phyloP scores from a whole-genome alignment of 768 basidiomycete genomes.

The Serendipita sp. region DNA sequence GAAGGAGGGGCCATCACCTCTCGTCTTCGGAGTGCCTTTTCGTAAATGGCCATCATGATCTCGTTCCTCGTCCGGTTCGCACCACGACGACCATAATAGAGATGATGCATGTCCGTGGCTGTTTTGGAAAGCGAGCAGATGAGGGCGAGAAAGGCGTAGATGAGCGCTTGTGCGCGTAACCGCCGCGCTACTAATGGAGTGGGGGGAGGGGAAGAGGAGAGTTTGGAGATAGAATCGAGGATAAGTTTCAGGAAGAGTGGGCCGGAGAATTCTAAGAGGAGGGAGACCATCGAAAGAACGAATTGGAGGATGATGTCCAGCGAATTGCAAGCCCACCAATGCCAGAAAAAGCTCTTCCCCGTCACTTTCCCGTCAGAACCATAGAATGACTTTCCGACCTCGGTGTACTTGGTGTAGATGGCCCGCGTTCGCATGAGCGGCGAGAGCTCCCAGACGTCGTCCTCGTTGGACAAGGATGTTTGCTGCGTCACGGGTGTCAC shows the following conservation, averaged over 20 bases:
- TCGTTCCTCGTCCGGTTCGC: constrained; percentile 47
- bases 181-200: constrained; percentile 29
- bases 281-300: constrained; percentile 46
- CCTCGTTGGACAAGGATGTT: constrained; percentile 44
- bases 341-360: constrained; percentile 26
- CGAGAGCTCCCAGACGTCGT: constrained; percentile 58
- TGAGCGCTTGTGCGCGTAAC: constrained; percentile 46
- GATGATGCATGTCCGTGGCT: constrained; percentile 54
- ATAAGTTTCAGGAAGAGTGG: constrained; percentile 74
- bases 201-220: background rate
- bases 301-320: constrained; percentile 45
- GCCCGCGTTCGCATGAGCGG: constrained; percentile 52
- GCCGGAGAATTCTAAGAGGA: constrained; percentile 60
- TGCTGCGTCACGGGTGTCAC: constrained; percentile 32
- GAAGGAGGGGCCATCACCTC: background rate
- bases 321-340: constrained; percentile 31
- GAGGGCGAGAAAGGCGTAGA: constrained; percentile 68
- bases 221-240: constrained; percentile 9
- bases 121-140: constrained; percentile 42
- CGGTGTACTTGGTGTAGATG: constrained; percentile 38
- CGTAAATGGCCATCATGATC: constrained; percentile 76
- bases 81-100: constrained; percentile 72
- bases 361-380: constrained; percentile 6
- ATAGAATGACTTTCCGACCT: constrained; percentile 22
- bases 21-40: constrained; percentile 33